Evolutionary conservation across 2,329 filamentous ascomycete species (phyloP), one percentile per base, ranked within the genome.

Genomic region (Clarireedia monteithiana): DNA sequence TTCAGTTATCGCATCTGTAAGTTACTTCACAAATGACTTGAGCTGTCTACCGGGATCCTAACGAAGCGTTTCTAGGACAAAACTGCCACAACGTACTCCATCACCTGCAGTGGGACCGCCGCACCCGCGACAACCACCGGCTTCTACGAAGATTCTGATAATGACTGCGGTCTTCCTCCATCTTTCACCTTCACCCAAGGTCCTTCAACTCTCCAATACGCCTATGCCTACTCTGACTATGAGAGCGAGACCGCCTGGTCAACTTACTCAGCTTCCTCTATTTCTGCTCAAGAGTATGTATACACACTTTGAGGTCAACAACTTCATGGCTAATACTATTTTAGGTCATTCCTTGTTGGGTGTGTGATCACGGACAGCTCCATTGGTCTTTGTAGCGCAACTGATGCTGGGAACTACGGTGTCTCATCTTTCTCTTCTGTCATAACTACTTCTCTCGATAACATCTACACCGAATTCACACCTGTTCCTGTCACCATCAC

Each of bases 171-270:
- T 30, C 1, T 65, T 34, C 64, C 65, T 3, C 6, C 58, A 4
- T 55, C 50, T 20, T 64, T 67, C 26, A 58, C 54, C 3, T 59
- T 63, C 38, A 65, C 64, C 0, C 60, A 65, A 58, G 63, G 63
- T 17, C 62, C 63, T 15, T 63, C 62, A 3, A 66, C 64, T 6
- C 38, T 64, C 0, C 50, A 48, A n/a, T 63, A 59, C 45, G 38
- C 24, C 20, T 63, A 60, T 46, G 45, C 27, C 2, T 54, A 45
- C n/a, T 20, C 23, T n/a, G 4, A 46, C 24, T 14, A 4, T 5
- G 45, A 39, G 17, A 48, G 26, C 20, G 15, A 42, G 30, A 5
- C 26, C 2, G 6, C 30, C 44, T 50, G 55, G 23, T 34, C 6
- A 7, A 12, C 38, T 17, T 55, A 42, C 10, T 2, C 12, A 7